Evolutionary conservation across 495 filamentous ascomycete species (phyloP), one percentile per base, ranked within the genome.

Genomic region (Oidiodendron maius): DNA sequence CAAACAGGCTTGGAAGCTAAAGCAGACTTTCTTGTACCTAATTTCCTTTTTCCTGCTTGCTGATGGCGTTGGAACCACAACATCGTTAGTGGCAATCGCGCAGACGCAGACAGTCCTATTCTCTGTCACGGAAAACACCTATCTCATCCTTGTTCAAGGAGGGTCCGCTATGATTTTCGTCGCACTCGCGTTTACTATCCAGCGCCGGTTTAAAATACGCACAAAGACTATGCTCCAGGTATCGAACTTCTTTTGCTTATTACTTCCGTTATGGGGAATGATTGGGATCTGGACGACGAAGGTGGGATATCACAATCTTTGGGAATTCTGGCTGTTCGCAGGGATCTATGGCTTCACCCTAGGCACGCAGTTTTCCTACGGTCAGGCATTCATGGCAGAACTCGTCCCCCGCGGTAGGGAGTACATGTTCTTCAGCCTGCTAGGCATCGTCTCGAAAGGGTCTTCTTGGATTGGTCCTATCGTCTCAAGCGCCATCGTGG

Each of bases 281-380:
- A 42, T 60, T 24, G 57, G 57, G 4, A 60, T 60, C 13, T 56
- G 52, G 52, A 60, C 57, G 1, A 48, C 25, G 1, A 56, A 56
- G 17, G 38, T 51, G 23, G 57, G 57, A 6, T 60, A 45, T 32
- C 57, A 60, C 46, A 53, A 60, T 34, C 28, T 55, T n/a, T 60
- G 57, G 57, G 57, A 60, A 17, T 60, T 60, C 46, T 60, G 57
- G 57, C 23, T 56, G 35, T 60, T 55, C 37, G 38, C 43, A 15
- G 52, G 43, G 3, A 26, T 43, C 36, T 53, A 34, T 26, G 57
- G 57, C 24, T 48, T 60, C 22, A 56, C 41, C 0, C 16, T 53
- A 3, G 57, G 57, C 1, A 37, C 53, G 4, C 57, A 60, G 30
- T 60, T 56, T 39, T 46, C 49, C 1, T 60, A 60, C 25, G 57